Percentiles rank a stretch among this genome's conserved stretches.
Evolutionary conservation across 139 green algal species (phyloP).

Genomic region (Tetraselmis striata): DNA sequence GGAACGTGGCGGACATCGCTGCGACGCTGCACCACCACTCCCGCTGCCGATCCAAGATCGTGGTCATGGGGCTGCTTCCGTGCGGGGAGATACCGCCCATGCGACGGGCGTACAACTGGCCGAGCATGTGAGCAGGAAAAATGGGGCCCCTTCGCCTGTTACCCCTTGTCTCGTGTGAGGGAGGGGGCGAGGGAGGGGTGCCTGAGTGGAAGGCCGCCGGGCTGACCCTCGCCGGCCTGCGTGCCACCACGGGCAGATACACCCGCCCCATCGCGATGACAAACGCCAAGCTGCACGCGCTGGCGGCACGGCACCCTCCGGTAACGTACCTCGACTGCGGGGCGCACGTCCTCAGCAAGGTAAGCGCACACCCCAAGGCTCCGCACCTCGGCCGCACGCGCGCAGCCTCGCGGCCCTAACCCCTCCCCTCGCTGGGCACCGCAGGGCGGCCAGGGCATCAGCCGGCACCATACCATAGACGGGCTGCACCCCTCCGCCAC

Average conservation of each 20-base stretch:
- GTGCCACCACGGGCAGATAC: background rate
- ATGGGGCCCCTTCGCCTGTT: background rate
- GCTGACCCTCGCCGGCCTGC: too few species aligned
- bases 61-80: background rate
- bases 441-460: background rate
- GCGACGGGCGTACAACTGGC: background rate
- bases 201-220: background rate
- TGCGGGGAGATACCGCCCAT: background rate
- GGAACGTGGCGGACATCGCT: background rate
- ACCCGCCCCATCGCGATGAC: background rate
- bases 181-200: background rate
- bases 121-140: background rate
- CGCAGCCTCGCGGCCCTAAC: background rate
- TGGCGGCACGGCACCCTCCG: background rate
- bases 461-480: background rate
- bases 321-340: background rate
- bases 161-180: background rate
- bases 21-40: background rate
- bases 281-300: background rate
- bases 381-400: background rate
- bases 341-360: background rate
- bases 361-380: background rate
- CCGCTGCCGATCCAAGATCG: background rate
- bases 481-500: background rate
- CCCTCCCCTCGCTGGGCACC: background rate